These are phyloP conservation scores for Phytopythium chamaehyphon DNA, from an alignment of 352 stramenopile genomes.

Conservation along the genomic window DNA sequence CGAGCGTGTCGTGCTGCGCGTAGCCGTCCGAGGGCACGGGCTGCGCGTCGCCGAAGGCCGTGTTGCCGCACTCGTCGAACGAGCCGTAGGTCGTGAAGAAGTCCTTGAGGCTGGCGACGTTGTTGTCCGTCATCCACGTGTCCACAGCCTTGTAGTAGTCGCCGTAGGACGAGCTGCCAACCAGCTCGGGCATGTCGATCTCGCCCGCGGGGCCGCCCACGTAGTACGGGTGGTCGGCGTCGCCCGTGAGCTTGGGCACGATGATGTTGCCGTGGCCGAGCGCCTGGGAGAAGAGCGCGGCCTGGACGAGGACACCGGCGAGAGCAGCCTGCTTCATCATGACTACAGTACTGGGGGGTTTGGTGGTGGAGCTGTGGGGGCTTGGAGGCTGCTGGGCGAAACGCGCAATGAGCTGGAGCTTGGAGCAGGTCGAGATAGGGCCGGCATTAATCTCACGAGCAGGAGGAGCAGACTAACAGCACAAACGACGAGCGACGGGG, in stretches of 20 bases:
- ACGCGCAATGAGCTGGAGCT: not conserved
- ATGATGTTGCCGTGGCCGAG: slow-evolving; percentile 24
- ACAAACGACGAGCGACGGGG: not conserved
- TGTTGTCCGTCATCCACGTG: slow-evolving; percentile 25
- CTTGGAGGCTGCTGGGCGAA: not conserved
- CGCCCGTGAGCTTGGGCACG: slow-evolving; percentile 15
- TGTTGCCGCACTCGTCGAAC: slow-evolving; percentile 21
- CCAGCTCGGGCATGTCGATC: slow-evolving; percentile 21
- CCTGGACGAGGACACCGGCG: slow-evolving; percentile 12
- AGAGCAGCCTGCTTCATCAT: slow-evolving; percentile 20
- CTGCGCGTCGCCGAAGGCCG: slow-evolving; percentile 14
- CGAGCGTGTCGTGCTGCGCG: slow-evolving; percentile 19
- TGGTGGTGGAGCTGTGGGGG: not conserved
- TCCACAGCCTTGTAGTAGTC: slow-evolving; percentile 23
- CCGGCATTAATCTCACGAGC: slow-evolving; percentile 1
- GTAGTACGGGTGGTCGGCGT: slow-evolving; percentile 15
- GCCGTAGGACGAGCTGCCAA: slow-evolving; percentile 15
- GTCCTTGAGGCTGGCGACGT: slow-evolving; percentile 21
- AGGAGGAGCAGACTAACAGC: not conserved
- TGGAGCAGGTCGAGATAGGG: slow-evolving; percentile 2
- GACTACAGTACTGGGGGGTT: not conserved
- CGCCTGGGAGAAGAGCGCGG: slow-evolving; percentile 6
- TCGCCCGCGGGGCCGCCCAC: slow-evolving; percentile 17
- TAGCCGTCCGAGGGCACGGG: slow-evolving; percentile 16
- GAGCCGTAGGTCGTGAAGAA: slow-evolving; percentile 18